Base-by-base conservation (phyloP, 371 early-diverging fungal genomes). In the Actinomucor elegans region DNA sequence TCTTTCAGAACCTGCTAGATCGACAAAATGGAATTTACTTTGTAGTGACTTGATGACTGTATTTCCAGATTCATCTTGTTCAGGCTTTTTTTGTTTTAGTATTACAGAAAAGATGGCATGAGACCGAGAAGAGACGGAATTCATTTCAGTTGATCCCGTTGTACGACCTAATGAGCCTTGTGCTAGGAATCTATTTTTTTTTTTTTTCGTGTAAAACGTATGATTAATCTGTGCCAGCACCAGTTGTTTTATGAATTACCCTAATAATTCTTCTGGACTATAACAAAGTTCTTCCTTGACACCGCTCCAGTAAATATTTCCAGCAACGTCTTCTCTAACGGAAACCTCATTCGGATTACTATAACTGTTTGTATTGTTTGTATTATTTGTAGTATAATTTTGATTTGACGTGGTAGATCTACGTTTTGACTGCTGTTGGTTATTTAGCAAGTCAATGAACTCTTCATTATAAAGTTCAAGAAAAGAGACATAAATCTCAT, bases 1-100 rank as follows among this genome's bases (percentile, higher is more conserved):
- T 46, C 99, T 84, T 71, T 99, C 99, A 23, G 93, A 92, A 18
- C 99, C 99, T 29, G 99, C 99, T 61, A 99, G 76, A 79, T 99
- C 99, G 23, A 99, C 99, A 83, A 99, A 99, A 67, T 96, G 94
- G 57, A 97, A 94, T 74, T 98, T 98, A 44, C 70, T 69, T 10
- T 57, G 44, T 6, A 66, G 21, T 14, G 57, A 43, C 33, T 62
- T 62, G 18, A 52, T 42, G 11, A 52, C 38, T 46, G 34, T 38
- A 43, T 54, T 48, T 17, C 57, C 62, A 33, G 28, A 44, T 26
- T 70, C 67, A 9, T 67, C 65, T 12, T 55, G 57, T 53, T 85
- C 81, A 31, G 54, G 52, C 35, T 67, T 72, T 29, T 84, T 79
- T 55, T 90, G 91, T n/a, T 76, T 65, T 33, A 95, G 80, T 23